Conservation (phyloP, 1,284 basidiomycete species). For the Trichosporon faecale region DNA sequence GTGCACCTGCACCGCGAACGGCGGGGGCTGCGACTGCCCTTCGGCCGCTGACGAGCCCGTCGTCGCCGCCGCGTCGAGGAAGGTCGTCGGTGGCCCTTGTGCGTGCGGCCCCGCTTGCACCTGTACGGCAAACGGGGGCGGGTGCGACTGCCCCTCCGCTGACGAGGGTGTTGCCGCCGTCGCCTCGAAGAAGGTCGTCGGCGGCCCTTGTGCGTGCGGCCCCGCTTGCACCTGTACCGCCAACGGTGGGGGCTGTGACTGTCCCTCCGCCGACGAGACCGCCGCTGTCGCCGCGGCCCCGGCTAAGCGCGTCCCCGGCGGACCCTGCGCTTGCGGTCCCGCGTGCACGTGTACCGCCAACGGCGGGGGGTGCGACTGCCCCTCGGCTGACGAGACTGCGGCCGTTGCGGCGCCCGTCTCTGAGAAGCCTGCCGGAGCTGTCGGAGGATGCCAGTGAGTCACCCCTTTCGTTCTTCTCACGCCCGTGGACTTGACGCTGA, state of each 20-base stretch:
- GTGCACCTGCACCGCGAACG: conserved; percentile 1
- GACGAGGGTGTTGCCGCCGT: not conserved
- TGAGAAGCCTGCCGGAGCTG: not conserved
- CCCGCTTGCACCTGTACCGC: not conserved
- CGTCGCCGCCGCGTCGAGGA: not conserved
- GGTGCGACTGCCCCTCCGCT: not conserved
- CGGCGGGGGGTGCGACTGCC: conserved; percentile 10
- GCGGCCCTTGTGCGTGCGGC: not conserved
- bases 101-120: not conserved
- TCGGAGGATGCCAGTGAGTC: not conserved
- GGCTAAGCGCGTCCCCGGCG: not conserved
- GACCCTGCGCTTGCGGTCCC: not conserved
- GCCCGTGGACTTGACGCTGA: not conserved
- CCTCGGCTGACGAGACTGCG: not conserved
- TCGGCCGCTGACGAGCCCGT: not conserved
- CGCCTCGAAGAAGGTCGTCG: not conserved
- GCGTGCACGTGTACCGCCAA: conserved; percentile 7
- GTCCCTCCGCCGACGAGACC: not conserved
- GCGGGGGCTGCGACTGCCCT: not conserved
- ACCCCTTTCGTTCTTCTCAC: conserved; percentile 17
- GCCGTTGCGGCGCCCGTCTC: not conserved
- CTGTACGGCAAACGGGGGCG: not conserved
- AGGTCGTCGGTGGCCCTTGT: not conserved
- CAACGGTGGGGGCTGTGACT: not conserved
- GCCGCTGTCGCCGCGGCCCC: not conserved